A percentile compares a stretch with the other conserved stretches of the same genome.
phyloP scores from a whole-genome alignment of 2,329 filamentous ascomycete genomes.

The Aspergillaceae sp. region DNA sequence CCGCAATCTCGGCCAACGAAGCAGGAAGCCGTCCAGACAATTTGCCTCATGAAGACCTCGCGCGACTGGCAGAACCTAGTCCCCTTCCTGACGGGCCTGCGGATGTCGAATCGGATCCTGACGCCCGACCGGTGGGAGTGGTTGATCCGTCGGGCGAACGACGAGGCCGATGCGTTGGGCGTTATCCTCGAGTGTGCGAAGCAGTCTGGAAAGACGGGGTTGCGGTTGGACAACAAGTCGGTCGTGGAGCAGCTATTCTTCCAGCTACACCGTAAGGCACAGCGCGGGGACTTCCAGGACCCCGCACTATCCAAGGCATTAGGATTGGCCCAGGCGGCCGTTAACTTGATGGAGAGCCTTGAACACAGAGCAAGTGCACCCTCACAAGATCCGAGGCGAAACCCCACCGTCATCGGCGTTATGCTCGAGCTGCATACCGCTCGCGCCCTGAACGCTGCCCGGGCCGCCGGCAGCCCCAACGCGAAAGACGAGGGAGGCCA shows the following conservation, averaged over 20 bases:
- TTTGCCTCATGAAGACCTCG: slow-evolving; percentile 29
- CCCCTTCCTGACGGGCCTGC: slow-evolving; percentile 33
- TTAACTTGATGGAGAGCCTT: slow-evolving; percentile 28
- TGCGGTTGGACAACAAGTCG: slow-evolving; percentile 23
- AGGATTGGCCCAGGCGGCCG: slow-evolving; percentile 26
- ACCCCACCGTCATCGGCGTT: slow-evolving; percentile 35
- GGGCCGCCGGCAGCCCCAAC: slow-evolving; percentile 7
- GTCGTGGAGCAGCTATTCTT: slow-evolving; percentile 30
- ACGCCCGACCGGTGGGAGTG: slow-evolving; percentile 21
- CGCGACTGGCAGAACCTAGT: slow-evolving; percentile 35
- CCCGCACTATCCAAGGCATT: slow-evolving; percentile 20
- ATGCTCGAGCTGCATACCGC: slow-evolving; percentile 40
- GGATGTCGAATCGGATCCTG: slow-evolving; percentile 20
- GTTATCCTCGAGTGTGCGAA: slow-evolving; percentile 30
- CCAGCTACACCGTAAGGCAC: slow-evolving; percentile 29
- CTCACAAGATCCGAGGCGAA: slow-evolving; percentile 27
- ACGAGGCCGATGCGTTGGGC: slow-evolving; percentile 25
- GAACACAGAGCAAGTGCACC: slow-evolving; percentile 19
- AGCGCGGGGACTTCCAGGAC: slow-evolving; percentile 26
- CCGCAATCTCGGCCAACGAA: slow-evolving; percentile 25
- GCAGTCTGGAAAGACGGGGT: slow-evolving; percentile 26
- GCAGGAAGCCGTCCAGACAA: slow-evolving; percentile 20
- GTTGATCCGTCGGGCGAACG: slow-evolving; percentile 29
- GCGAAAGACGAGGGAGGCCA: slow-evolving; percentile 30
- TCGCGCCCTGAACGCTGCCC: slow-evolving; percentile 26